phyloP scores from a whole-genome alignment of 768 basidiomycete species.

The Daedalea quercina region DNA sequence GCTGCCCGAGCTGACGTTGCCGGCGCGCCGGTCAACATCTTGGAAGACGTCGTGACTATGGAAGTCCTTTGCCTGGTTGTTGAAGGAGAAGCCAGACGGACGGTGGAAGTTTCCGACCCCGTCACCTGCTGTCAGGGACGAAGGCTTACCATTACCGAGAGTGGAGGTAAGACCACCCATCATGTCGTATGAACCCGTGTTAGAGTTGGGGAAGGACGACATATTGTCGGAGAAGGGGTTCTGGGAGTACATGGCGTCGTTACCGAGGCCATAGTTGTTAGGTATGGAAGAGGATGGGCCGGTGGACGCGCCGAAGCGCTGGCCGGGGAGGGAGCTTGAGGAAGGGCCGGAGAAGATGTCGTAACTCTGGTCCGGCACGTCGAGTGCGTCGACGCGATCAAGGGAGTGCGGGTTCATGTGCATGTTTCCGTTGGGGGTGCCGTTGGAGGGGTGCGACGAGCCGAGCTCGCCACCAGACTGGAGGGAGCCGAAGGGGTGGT shows the following conservation, averaged over 20 bases:
- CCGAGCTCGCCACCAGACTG: constrained; percentile 35
- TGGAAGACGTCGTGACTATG: constrained; percentile 41
- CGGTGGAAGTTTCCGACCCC: constrained; percentile 52
- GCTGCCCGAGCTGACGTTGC: constrained; percentile 34
- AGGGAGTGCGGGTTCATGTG: constrained; percentile 35
- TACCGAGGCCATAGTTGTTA: constrained; percentile 45
- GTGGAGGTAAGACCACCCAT: constrained; percentile 57
- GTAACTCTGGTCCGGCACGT: constrained; percentile 54
- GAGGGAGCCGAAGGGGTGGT: constrained; percentile 45
- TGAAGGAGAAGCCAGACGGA: constrained; percentile 39
- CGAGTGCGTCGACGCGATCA: constrained; percentile 50
- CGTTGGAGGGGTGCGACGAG: constrained; percentile 18
- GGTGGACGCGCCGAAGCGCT: constrained; percentile 66
- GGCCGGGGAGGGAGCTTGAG: constrained; percentile 38
- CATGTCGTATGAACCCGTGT: constrained; percentile 55
- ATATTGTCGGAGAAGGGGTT: constrained; percentile 54
- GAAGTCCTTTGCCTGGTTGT: constrained; percentile 45
- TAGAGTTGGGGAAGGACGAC: constrained; percentile 47
- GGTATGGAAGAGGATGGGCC: constrained; percentile 66
- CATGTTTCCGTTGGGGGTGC: constrained; percentile 25
- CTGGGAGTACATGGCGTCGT: constrained; percentile 54
- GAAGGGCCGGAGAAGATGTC: constrained; percentile 53
- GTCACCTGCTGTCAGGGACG: constrained; percentile 68
- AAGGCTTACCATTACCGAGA: constrained; percentile 68
- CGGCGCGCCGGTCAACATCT: constrained; percentile 59